Conservation (phyloP, 148 eudicot genomes). For the Suaeda aralocaspica region DNA sequence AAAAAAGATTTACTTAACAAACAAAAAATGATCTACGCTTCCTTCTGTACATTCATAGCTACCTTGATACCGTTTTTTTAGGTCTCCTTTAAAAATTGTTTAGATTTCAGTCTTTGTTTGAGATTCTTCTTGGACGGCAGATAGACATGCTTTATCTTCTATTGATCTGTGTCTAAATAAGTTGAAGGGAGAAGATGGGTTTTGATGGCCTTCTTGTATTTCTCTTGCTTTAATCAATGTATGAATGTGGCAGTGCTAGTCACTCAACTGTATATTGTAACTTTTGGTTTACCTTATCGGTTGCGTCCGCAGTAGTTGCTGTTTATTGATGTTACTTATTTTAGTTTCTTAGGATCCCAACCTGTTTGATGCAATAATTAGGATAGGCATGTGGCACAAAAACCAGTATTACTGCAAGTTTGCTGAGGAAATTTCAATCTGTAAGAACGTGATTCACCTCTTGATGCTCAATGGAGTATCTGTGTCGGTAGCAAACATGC, state of each 20-base stretch:
- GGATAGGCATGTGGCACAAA: constrained; percentile 36
- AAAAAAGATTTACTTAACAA: background rate
- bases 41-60: background rate
- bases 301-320: background rate
- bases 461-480: constrained; percentile 19
- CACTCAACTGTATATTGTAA: background rate
- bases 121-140: background rate
- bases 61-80: background rate
- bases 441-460: constrained; percentile 15
- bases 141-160: background rate
- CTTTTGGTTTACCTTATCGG: background rate
- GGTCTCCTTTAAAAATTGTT: background rate
- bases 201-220: background rate
- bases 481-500: constrained; percentile 37
- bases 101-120: background rate
- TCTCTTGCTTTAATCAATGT: background rate
- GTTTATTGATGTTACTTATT: background rate
- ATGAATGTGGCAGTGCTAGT: no score
- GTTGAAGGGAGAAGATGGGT: background rate
- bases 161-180: background rate
- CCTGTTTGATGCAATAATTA: constrained; percentile 26
- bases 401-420: constrained; percentile 1
- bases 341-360: background rate
- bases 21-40: no score
- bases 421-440: constrained; percentile 12